Base-by-base conservation (phyloP, 345 rosid species). In the Citrus trifoliata region DNA sequence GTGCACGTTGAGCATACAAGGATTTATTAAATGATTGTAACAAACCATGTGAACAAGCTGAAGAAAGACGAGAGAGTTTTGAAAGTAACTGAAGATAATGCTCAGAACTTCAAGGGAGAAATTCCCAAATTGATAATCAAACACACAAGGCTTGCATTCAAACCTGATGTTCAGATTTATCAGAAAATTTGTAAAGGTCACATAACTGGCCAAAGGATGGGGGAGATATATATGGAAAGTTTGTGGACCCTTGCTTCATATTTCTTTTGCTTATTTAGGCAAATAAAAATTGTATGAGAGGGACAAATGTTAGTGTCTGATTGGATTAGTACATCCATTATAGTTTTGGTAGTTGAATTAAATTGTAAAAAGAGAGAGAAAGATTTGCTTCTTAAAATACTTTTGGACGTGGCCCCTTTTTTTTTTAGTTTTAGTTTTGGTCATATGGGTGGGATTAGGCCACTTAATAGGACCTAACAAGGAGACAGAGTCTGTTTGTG, bases 361-460 rank as follows among this genome's bases (percentile, higher is more conserved):
- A 27, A 18, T 46, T 46, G 35, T 70, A 6, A 70, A 25, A 3
- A 58, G 30, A 73, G 30, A 58, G 22, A 56, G n/a, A 12, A 25
- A 48, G 25, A 24, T 13, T 72, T n/a, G 64, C 51, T 46, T 24
- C 59, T 28, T 40, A 3, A 61, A 27, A 27, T 16, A 10, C 28
- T 42, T 27, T 53, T 74, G 68, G 77, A 37, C 38, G 21, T 63
- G 21, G 18, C n/a, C 16, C n/a, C 10, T 30, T 1, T 12, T n/a
- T 60, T 4, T 10, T 19, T 48, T n/a, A 3, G 59, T 40, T 62
- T 68, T 77, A 42, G 35, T 60, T 58, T 65, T 73, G 73, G 74
- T 48, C 28, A 12, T 60, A 40, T 80, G 82, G 87, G 85, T 87
- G 83, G 61, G 87, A 78, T 78, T 88, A 76, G 90, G 88, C 85